Evolutionary conservation across 1,284 basidiomycete species (phyloP).

Genomic region (Mycena citricolor): DNA sequence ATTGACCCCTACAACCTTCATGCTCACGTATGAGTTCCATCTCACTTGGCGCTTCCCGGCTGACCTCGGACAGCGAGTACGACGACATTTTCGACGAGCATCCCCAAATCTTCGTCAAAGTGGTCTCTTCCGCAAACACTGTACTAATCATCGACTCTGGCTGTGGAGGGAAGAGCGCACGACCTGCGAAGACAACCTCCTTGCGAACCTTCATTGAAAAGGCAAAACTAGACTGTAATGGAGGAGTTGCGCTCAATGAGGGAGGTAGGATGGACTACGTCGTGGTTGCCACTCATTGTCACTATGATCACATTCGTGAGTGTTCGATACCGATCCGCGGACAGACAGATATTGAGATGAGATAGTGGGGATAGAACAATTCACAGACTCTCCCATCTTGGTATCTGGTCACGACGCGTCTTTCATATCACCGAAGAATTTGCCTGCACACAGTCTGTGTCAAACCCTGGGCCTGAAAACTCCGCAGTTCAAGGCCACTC

Average conservation of each 20-base stretch:
- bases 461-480: conserved; percentile 37
- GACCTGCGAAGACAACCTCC: conserved; percentile 42
- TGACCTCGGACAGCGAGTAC: conserved; percentile 34
- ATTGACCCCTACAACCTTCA: conserved; percentile 47
- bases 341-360: conserved; percentile 1
- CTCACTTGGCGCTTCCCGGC: no score
- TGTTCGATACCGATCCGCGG: background rate
- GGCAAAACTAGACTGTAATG: conserved; percentile 43
- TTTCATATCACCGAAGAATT: conserved; percentile 41
- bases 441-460: conserved; percentile 48
- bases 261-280: conserved; percentile 42
- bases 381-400: conserved; percentile 42
- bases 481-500: conserved; percentile 43
- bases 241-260: conserved; percentile 42
- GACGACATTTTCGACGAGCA: conserved; percentile 51
- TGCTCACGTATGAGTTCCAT: conserved; percentile 34
- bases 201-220: conserved; percentile 51
- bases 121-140: conserved; percentile 38
- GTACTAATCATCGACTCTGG: conserved; percentile 55
- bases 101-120: conserved; percentile 54
- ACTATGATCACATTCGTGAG: conserved; percentile 59
- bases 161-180: conserved; percentile 46
- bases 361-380: conserved; percentile 49
- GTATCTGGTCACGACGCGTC: conserved; percentile 45
- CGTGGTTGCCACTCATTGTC: conserved; percentile 52